phyloP scores from a whole-genome alignment of 2,329 filamentous ascomycete species.

The Geosmithia morbida region DNA sequence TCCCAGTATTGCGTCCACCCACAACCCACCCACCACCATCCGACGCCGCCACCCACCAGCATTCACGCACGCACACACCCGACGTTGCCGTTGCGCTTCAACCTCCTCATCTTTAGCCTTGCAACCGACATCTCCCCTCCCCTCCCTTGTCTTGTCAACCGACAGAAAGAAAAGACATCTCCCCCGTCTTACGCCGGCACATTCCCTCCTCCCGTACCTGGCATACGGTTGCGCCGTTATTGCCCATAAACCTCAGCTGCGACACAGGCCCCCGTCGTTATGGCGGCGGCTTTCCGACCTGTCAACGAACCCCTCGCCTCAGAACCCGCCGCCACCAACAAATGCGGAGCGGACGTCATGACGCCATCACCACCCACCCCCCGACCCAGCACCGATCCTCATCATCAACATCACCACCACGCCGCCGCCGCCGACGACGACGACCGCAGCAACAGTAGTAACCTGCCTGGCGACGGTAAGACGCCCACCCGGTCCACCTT shows the following conservation, averaged over 20 bases:
- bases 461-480: conserved; percentile 26
- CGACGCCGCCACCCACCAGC: background rate
- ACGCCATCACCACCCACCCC: conserved; percentile 19
- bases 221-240: background rate
- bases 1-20: background rate
- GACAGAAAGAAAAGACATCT: background rate
- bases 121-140: background rate
- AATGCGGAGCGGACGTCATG: conserved; percentile 19
- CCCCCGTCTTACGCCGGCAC: too few relatives aligned
- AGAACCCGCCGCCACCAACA: conserved; percentile 8
- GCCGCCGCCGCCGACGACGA: conserved; percentile 1
- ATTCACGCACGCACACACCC: background rate
- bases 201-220: background rate
- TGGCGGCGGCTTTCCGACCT: conserved; percentile 33
- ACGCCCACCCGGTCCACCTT: conserved; percentile 52
- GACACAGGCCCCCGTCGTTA: conserved; percentile 9
- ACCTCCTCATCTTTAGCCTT: background rate
- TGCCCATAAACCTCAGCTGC: background rate
- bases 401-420: conserved; percentile 5
- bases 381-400: conserved; percentile 20
- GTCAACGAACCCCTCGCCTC: conserved; percentile 23
- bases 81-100: background rate
- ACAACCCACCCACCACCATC: background rate
- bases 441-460: background rate
- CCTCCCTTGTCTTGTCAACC: background rate